Base-by-base conservation (phyloP, 257 asterid species). In the Catharanthus roseus region DNA sequence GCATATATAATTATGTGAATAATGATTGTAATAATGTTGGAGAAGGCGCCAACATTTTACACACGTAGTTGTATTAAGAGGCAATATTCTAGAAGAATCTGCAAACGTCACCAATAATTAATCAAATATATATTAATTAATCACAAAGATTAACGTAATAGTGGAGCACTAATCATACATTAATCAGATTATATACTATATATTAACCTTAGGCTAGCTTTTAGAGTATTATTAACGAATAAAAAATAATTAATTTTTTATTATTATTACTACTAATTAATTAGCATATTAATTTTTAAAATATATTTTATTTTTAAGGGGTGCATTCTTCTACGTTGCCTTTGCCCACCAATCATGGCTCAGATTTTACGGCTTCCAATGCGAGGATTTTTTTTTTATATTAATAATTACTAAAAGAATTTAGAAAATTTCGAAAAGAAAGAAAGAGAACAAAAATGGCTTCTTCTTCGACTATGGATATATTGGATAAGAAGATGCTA, bases 81-180 rank as follows among this genome's bases (percentile, higher is more conserved):
- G 56, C 55, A 62, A 41, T 16, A 60, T 69, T 78, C 82, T 64
- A 74, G 82, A 74, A 73, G n/a, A n/a, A n/a, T n/a, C n/a, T n/a
- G 45, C n/a, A 33, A 42, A n/a, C 31, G 41, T 67, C 63, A 62
- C 49, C 45, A 34, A 39, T 38, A 42, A 60, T 44, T 42, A 29
- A 29, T 57, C 28, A 29, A 45, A 45, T 18, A 58, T 18, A 58
- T 29, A 11, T 15, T 31, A 9, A 33, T 31, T 29, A 71, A 10
- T 1, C 24, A 10, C 31, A 54, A 51, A 53, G 50, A 33, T 50
- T 65, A 55, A 51, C 38, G 33, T 29, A 74, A 54, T 74, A 42
- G 77, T 65, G 63, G 31, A 56, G 53, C 68, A 41, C 44, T 67
- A 19, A 67, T 55, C 65, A 60, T 16, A n/a, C n/a, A n/a, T n/a